Evolutionary conservation across 2,329 filamentous ascomycete species (phyloP), one percentile per base, ranked within the genome.

Genomic region (Aspergillus pseudotamarii): DNA sequence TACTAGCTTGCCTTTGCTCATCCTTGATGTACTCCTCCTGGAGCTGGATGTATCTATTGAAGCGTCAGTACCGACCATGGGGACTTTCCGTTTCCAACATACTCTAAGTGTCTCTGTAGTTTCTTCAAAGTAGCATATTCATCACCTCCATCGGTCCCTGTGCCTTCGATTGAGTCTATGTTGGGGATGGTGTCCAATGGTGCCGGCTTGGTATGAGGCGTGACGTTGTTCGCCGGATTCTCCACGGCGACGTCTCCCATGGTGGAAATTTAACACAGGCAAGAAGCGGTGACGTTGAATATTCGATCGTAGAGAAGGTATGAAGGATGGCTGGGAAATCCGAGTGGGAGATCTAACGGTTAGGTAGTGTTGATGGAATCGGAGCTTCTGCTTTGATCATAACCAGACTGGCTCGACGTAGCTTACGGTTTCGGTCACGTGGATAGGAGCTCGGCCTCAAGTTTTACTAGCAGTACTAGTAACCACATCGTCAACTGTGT

Each of bases 11-110:
- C 91, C 92, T 90, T 83, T 99, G 95, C 85, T 99, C 95, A 88
- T 99, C 95, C 84, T 99, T 99, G 88, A 99, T 99, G 81, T 99
- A 99, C 79, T 99, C 95, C 82, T 99, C 95, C 83, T 99, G 95
- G 72, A 99, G 86, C 81, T 97, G 93, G 78, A 98, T 97, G 80
- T 96, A 92, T 79, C 90, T 93, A 72, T 68, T 61, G 67, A 50
- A 60, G 58, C 51, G 66, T 74, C 63, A 75, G 67, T 66, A 58
- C 55, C 38, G 38, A 48, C 32, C 50, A 41, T 48, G 57, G 28
- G 9, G 26, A 58, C 28, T 34, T 65, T 55, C 23, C 32, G 16
- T 57, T 38, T 43, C 9, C 28, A 57, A 61, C 88, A 72, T 86
- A 98, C 89, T 99, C 95, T 72, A 98, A 84, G 84, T 98, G 94